Conservation (phyloP, 176 grass and related monocot species). For the Eragrostis curvula region DNA sequence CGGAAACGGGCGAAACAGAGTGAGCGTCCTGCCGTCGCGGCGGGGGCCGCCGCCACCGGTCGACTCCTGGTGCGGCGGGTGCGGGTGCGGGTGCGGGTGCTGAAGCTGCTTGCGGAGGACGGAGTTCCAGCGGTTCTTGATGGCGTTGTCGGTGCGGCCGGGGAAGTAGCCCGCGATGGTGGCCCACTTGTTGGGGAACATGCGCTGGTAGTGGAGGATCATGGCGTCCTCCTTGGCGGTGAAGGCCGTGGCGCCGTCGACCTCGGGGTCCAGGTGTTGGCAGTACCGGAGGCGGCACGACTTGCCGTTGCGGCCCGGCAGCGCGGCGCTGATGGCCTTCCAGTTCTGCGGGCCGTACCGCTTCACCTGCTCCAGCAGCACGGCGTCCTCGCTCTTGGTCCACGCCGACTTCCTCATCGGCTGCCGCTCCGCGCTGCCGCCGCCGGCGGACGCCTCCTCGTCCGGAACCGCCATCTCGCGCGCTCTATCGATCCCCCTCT, state of each 20-base stretch:
- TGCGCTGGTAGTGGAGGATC: constrained; percentile 40
- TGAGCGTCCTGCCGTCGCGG: neutral
- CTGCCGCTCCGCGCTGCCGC: neutral
- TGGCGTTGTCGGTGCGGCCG: constrained; percentile 88
- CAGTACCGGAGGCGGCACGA: constrained; percentile 81
- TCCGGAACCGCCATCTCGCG: neutral
- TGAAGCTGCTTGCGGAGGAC: constrained; percentile 50
- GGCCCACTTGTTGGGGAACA: constrained; percentile 72
- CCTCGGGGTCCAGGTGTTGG: constrained; percentile 60
- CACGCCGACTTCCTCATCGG: constrained; percentile 56
- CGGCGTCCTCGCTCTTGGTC: constrained; percentile 59
- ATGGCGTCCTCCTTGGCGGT: constrained; percentile 47
- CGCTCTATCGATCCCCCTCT: neutral
- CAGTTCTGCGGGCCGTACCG: constrained; percentile 57
- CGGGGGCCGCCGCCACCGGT: too few relatives aligned
- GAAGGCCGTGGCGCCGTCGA: constrained; percentile 53
- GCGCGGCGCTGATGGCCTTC: constrained; percentile 48
- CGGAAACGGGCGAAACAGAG: constrained; percentile 15
- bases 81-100: neutral
- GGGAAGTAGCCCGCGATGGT: constrained; percentile 74
- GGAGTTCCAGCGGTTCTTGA: constrained; percentile 95
- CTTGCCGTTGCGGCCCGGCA: constrained; percentile 55
- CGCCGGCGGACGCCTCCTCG: neutral
- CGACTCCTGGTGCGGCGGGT: too few relatives aligned
- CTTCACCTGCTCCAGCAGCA: constrained; percentile 55